Percentiles rank a stretch among this genome's conserved stretches.
phyloP scores from a whole-genome alignment of 768 basidiomycete genomes.

The Suillus tomentosus region DNA sequence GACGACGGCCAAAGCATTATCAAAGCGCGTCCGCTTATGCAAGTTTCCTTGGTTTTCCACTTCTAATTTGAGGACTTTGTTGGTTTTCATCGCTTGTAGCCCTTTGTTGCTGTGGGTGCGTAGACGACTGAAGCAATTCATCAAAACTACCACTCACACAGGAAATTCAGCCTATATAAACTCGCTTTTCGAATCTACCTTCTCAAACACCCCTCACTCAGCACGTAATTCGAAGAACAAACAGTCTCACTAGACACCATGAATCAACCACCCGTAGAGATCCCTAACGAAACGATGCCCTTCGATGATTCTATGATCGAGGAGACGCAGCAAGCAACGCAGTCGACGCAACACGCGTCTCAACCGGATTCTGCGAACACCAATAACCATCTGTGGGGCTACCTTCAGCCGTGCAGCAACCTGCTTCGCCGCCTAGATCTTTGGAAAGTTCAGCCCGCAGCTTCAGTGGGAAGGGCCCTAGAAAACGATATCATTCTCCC shows the following conservation, averaged over 20 bases:
- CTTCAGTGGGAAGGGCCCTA: slow-evolving; percentile 56
- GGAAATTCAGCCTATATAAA: slow-evolving; percentile 12
- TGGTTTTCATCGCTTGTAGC: slow-evolving; percentile 11
- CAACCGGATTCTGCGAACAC: slow-evolving; percentile 21
- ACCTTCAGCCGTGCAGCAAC: slow-evolving; percentile 63
- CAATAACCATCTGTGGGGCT: slow-evolving; percentile 62
- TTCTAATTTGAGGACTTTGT: slow-evolving; percentile 23
- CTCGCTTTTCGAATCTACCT: background rate
- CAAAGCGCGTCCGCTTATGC: slow-evolving; percentile 13
- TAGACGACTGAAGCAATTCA: slow-evolving; percentile 16
- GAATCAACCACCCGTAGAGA: slow-evolving; percentile 10
- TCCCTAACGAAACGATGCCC: slow-evolving; percentile 24
- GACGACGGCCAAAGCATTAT: slow-evolving; percentile 6
- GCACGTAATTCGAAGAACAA: slow-evolving; percentile 1
- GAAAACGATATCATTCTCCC: slow-evolving; percentile 59
- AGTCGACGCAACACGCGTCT: slow-evolving; percentile 41
- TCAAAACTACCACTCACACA: slow-evolving; percentile 10
- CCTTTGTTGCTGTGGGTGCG: slow-evolving; percentile 25
- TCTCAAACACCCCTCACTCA: slow-evolving; percentile 1
- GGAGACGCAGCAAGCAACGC: slow-evolving; percentile 42
- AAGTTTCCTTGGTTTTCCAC: slow-evolving; percentile 10
- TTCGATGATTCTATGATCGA: slow-evolving; percentile 33
- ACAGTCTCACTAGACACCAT: slow-evolving; percentile 4
- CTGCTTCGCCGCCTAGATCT: slow-evolving; percentile 60
- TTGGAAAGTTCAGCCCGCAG: slow-evolving; percentile 49